A percentile compares a stretch with the other conserved stretches of the same genome.
Evolutionary conservation across 805 yeast genomes (phyloP).

Genomic region (Yamadazyma ubonensis): DNA sequence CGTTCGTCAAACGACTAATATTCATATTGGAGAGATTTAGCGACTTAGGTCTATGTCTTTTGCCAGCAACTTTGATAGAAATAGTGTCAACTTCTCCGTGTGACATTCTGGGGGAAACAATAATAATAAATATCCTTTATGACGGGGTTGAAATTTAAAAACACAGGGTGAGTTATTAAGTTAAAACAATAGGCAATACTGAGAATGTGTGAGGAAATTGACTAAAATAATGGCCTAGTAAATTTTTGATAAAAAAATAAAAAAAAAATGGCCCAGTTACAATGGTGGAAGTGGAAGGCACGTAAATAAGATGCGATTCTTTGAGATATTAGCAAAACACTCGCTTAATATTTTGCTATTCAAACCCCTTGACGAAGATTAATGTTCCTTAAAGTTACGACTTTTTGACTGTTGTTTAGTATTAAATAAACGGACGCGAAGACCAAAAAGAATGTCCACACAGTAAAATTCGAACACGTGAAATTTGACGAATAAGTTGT

Average conservation of each 20-base stretch:
- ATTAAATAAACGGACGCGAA: conserved; percentile 1
- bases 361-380: neutral
- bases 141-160: neutral
- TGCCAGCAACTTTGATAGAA: conserved; percentile 6
- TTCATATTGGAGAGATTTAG: conserved; percentile 14
- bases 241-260: neutral
- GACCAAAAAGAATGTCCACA: neutral
- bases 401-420: neutral
- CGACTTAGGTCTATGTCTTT: conserved; percentile 17
- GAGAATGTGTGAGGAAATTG: conserved; percentile 4
- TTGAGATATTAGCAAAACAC: neutral
- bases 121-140: neutral
- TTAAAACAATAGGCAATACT: conserved; percentile 3
- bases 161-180: conserved; percentile 3
- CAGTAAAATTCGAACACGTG: neutral
- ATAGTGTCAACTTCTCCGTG: conserved; percentile 14
- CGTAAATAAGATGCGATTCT: neutral
- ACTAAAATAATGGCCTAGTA: neutral
- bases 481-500: neutral
- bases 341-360: neutral
- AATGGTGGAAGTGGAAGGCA: neutral
- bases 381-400: conserved; percentile 1
- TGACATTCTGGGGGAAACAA: conserved; percentile 10
- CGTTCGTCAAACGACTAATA: conserved; percentile 6
- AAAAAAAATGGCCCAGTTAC: conserved; percentile 1